phyloP scores from a whole-genome alignment of 1,284 basidiomycete genomes.

The Sanghuangporus baumii region DNA sequence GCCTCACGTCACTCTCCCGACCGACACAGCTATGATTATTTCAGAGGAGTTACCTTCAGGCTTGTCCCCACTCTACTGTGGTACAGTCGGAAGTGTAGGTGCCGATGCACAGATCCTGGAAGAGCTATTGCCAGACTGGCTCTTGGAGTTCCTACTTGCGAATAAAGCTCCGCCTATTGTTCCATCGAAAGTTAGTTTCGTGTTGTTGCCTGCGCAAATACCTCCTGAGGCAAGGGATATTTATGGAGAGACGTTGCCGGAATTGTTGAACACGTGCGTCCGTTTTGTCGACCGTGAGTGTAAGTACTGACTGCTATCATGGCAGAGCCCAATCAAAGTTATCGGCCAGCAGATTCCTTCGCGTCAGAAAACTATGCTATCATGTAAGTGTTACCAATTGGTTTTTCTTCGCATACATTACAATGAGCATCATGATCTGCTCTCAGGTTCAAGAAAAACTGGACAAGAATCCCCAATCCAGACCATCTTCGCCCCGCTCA shows the following conservation, averaged over 20 bases:
- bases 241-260: conserved; percentile 57
- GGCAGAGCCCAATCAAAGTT: conserved; percentile 73
- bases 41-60: conserved; percentile 80
- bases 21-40: conserved; percentile 68
- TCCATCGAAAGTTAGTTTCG: conserved; percentile 78
- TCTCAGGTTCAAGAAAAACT: conserved; percentile 81
- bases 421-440: not conserved
- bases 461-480: conserved; percentile 43
- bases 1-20: conserved; percentile 61
- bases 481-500: conserved; percentile 31
- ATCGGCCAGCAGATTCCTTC: conserved; percentile 81
- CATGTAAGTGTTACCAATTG: conserved; percentile 56
- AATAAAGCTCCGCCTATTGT: conserved; percentile 52
- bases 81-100: conserved; percentile 58
- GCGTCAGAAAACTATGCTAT: conserved; percentile 76
- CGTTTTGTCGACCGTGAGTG: conserved; percentile 7
- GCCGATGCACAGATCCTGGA: conserved; percentile 69
- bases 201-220: conserved; percentile 72
- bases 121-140: conserved; percentile 79
- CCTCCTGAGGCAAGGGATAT: conserved; percentile 33
- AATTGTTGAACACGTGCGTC: conserved; percentile 69
- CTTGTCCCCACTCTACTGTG: conserved; percentile 77
- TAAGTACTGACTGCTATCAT: conserved; percentile 13
- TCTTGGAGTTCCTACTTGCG: conserved; percentile 79
- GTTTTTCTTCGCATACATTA: not conserved